phyloP scores from a whole-genome alignment of 2,329 filamentous ascomycete species.

The Hymenoscyphus occultus region DNA sequence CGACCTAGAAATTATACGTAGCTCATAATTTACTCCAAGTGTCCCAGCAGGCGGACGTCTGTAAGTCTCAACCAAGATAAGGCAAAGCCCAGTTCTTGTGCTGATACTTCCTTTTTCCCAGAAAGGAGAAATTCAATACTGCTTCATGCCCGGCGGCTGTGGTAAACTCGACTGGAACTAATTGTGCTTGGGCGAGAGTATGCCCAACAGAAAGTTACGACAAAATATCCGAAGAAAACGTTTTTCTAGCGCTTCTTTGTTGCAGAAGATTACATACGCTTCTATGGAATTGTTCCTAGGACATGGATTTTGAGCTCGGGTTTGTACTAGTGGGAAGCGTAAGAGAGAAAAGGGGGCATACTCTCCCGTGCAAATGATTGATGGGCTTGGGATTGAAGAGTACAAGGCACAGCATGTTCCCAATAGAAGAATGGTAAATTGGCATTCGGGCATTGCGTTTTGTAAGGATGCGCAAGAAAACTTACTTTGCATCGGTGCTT shows the following conservation, averaged over 20 bases:
- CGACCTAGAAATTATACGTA: constrained; percentile 1
- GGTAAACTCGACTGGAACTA: constrained; percentile 23
- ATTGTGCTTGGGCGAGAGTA: constrained; percentile 17
- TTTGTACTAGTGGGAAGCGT: constrained; percentile 9
- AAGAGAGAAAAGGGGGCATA: constrained; percentile 12
- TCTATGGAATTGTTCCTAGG: constrained; percentile 19
- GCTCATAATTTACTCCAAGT: neutral
- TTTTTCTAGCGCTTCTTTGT: constrained; percentile 14
- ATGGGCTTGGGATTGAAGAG: neutral
- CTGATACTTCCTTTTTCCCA: neutral
- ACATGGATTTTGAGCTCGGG: constrained; percentile 16
- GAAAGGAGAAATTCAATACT: neutral
- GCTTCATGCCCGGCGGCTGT: constrained; percentile 15
- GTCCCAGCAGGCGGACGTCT: neutral
- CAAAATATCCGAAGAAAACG: constrained; percentile 13
- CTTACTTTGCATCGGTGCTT: constrained; percentile 13
- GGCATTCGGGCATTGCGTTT: neutral
- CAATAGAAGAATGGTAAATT: neutral
- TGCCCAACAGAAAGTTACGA: constrained; percentile 13
- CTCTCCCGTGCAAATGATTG: constrained; percentile 1
- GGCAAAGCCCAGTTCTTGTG: neutral
- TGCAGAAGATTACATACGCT: constrained; percentile 11
- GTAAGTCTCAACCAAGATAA: neutral
- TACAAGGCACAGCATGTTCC: neutral
- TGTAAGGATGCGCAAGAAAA: constrained; percentile 17